Conservation (phyloP, 208 protist genomes). For the Spongospora subterranea region DNA sequence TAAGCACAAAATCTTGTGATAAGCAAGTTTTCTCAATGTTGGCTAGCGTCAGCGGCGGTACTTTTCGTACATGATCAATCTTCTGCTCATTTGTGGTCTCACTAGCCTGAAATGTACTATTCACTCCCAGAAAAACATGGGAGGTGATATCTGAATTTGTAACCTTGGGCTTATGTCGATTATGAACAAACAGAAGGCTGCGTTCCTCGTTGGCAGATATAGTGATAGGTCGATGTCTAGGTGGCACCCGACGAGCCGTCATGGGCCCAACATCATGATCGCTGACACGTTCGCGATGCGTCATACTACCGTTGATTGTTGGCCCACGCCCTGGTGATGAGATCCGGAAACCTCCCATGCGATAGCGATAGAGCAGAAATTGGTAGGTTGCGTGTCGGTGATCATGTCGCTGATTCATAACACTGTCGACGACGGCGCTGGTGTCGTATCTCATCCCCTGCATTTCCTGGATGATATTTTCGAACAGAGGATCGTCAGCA, state of each 20-base stretch:
- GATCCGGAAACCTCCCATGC: neutral
- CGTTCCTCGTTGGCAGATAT: neutral
- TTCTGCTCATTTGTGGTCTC: too few species aligned
- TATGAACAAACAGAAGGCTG: too few species aligned
- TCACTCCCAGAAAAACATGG: too few species aligned
- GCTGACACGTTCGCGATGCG: neutral
- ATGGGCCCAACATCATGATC: neutral
- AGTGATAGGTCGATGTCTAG: neutral
- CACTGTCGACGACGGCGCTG: slow-evolving; percentile 11
- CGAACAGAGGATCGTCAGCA: neutral
- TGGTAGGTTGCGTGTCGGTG: slow-evolving; percentile 41
- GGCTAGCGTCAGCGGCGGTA: too few species aligned
- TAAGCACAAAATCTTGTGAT: too few species aligned
- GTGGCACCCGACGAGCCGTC: neutral
- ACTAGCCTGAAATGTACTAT: too few species aligned
- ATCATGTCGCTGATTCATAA: slow-evolving; percentile 27
- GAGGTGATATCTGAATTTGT: too few species aligned
- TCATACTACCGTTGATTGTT: neutral
- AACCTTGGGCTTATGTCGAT: too few species aligned
- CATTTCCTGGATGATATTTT: slow-evolving; percentile 39
- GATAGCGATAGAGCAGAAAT: slow-evolving; percentile 35
- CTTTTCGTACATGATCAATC: too few species aligned
- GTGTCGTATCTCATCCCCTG: neutral
- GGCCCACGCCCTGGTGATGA: neutral
- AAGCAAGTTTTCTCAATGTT: too few species aligned